Base-by-base conservation (phyloP, 306 rosid species). In the Vigna trinervia region DNA sequence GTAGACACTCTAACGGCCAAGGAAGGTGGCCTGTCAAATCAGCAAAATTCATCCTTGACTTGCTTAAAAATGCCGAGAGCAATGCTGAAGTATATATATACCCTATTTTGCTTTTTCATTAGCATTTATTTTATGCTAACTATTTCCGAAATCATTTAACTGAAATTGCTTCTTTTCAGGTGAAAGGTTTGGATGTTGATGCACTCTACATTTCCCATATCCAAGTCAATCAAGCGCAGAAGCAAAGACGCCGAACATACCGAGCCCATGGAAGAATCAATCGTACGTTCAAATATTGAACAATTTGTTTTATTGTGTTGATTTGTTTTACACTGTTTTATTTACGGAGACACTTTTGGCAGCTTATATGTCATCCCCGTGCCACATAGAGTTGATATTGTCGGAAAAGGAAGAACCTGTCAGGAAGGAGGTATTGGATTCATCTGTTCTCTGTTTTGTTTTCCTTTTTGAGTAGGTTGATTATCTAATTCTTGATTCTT, bases 1-100 rank as follows among this genome's bases (percentile, higher is more conserved):
- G 81, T 56, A 90, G 97, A 77, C 98, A 95, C 73, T 92, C 97
- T 26, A 95, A 95, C 50, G 98, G 98, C 4, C 98, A 94, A 71
- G 97, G 98, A 12, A 87, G 98, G 54, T 94, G 97, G 98, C 98
- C 98, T 12, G 97, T 78, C 15, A 92, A 95, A 53, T 95, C 98
- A 22, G 97, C 98, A 0, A 90, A 85, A 67, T 92, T 89, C 69
- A 89, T 95, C 32, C 78, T 95, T 13, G 98, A 92, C 71, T 84
- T 92, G 88, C 92, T 92, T 0, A 95, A 90, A 89, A 92, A 95
- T 83, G 98, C 98, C 7, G 98, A 95, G 91, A 95, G 98, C 56
- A 95, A 95, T 19, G 98, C 98, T 1, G 98, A 95, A 76, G 98
- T 92, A 76, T 11, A 85, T 12, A 1, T 4, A 58, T 53, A 5